Evolutionary conservation across 2,329 filamentous ascomycete genomes (phyloP).

Genomic region (Sphaceloma murrayae): DNA sequence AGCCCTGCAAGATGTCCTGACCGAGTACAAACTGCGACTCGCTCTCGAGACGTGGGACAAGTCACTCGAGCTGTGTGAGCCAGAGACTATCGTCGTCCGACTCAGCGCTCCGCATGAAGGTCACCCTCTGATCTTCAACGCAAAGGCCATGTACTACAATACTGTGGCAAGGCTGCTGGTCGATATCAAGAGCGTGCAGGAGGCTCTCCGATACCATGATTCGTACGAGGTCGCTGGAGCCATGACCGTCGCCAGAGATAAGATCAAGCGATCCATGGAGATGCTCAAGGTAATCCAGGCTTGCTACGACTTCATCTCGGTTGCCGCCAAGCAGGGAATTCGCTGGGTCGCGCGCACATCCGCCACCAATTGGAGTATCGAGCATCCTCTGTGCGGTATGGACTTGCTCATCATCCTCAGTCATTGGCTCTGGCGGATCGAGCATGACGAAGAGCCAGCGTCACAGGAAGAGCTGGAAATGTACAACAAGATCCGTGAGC

Average conservation of each 20-base stretch:
- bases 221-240: conserved; percentile 93
- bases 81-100: conserved; percentile 77
- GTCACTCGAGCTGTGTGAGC: conserved; percentile 85
- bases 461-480: conserved; percentile 75
- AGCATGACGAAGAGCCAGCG: conserved; percentile 92
- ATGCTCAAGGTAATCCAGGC: conserved; percentile 99
- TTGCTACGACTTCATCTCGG: conserved; percentile 96
- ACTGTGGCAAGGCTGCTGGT: conserved; percentile 86
- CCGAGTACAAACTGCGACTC: conserved; percentile 92
- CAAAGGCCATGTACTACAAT: conserved; percentile 93
- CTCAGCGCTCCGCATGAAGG: conserved; percentile 92
- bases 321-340: conserved; percentile 84
- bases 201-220: conserved; percentile 92
- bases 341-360: conserved; percentile 97
- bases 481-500: conserved; percentile 83
- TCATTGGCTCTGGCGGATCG: conserved; percentile 95
- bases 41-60: conserved; percentile 99
- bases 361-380: conserved; percentile 97
- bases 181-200: conserved; percentile 89
- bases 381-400: conserved; percentile 91
- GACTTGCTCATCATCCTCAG: conserved; percentile 97
- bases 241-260: conserved; percentile 89
- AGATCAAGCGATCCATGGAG: conserved; percentile 86
- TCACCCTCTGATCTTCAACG: conserved; percentile 94
- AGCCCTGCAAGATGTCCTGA: conserved; percentile 90